Percentiles rank a stretch among this genome's conserved stretches.
phyloP scores from a whole-genome alignment of 148 eudicot species.

The Selenicereus undatus region DNA sequence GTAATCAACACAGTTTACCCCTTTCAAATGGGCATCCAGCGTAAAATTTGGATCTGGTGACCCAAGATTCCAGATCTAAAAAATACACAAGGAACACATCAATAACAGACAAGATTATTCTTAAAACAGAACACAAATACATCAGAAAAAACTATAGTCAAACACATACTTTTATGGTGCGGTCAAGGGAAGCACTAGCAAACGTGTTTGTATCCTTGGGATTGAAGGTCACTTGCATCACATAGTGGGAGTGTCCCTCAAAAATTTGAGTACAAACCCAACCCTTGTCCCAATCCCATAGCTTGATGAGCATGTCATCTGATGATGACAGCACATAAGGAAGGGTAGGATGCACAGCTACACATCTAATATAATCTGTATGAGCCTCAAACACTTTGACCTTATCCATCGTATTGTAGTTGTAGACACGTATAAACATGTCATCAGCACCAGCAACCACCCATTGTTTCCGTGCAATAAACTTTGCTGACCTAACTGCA shows the following conservation, averaged over 20 bases:
- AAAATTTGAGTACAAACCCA: constrained; percentile 74
- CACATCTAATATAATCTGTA: constrained; percentile 62
- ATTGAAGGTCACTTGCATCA: constrained; percentile 81
- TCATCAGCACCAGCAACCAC: constrained; percentile 39
- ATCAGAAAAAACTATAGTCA: background rate
- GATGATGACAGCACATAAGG: constrained; percentile 70
- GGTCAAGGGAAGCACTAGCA: constrained; percentile 84
- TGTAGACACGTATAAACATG: constrained; percentile 29
- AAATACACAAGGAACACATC: background rate
- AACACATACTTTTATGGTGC: constrained; percentile 57
- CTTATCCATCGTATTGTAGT: constrained; percentile 26
- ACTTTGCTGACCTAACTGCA: constrained; percentile 41
- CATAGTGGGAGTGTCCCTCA: constrained; percentile 84
- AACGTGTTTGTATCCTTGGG: constrained; percentile 65
- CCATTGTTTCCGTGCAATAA: constrained; percentile 40
- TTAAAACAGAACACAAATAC: background rate
- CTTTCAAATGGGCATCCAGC: constrained; percentile 71
- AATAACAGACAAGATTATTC: background rate
- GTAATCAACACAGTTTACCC: constrained; percentile 79
- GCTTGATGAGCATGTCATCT: constrained; percentile 79
- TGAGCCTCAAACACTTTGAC: constrained; percentile 30
- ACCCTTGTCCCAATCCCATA: constrained; percentile 92
- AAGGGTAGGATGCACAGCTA: constrained; percentile 76
- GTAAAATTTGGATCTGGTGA: constrained; percentile 67
- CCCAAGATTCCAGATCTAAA: constrained; percentile 78